phyloP scores from a whole-genome alignment of 139 green algal genomes.

The Auxenochlorella pyrenoidosa region DNA sequence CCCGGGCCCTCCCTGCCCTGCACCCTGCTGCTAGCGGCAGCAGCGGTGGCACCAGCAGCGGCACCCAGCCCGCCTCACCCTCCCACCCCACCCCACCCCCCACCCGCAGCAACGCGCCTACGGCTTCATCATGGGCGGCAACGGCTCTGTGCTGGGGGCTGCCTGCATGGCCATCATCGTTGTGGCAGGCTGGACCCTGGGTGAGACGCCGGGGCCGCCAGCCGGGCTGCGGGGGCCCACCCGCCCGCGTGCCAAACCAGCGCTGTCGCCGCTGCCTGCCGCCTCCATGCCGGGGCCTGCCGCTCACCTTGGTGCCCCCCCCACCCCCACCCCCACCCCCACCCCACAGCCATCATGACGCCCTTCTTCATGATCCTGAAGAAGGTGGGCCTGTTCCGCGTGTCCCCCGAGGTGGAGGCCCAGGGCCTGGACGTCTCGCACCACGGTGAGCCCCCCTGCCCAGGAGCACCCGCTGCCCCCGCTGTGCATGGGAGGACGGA shows the following conservation, averaged over 20 bases:
- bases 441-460: slow-evolving; percentile 55
- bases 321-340: neutral
- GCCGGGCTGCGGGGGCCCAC: no score
- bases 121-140: slow-evolving; percentile 72
- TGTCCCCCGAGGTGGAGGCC: slow-evolving; percentile 70
- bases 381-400: slow-evolving; percentile 68
- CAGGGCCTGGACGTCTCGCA: slow-evolving; percentile 75
- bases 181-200: slow-evolving; percentile 70
- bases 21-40: no score
- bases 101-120: slow-evolving; percentile 33
- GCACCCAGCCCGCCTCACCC: neutral
- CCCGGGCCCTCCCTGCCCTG: no score
- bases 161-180: slow-evolving; percentile 70
- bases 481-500: no score
- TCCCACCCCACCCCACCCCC: neutral
- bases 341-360: slow-evolving; percentile 52
- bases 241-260: no score
- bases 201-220: no score
- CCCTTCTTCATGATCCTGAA: slow-evolving; percentile 83
- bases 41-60: neutral
- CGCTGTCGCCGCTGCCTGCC: no score
- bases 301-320: neutral
- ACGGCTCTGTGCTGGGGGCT: slow-evolving; percentile 61
- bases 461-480: no score
- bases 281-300: no score